Evolutionary conservation across 345 rosid genomes (phyloP).

Genomic region (Pseudoturritis turrita): DNA sequence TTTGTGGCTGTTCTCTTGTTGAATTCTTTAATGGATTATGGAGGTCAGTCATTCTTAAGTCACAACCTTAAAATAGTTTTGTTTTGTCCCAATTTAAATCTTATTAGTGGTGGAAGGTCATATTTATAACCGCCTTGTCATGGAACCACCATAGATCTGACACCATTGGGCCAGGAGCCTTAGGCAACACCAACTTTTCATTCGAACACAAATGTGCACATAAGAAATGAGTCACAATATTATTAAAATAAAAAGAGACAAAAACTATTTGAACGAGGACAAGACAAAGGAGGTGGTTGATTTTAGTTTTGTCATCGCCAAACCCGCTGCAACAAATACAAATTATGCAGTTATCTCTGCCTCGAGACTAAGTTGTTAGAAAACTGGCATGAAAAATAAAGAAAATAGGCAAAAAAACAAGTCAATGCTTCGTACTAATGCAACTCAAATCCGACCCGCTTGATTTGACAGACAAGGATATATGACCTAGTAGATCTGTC

Average conservation of each 20-base stretch:
- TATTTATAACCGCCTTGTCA: background rate
- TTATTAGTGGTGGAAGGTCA: background rate
- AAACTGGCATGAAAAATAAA: too few species aligned
- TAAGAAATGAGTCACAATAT: background rate
- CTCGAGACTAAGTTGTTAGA: too few species aligned
- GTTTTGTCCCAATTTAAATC: background rate
- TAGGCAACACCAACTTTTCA: background rate
- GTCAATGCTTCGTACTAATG: too few species aligned
- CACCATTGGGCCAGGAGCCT: background rate
- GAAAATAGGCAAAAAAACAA: too few species aligned
- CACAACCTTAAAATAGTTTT: conserved; percentile 1
- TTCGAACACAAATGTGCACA: background rate
- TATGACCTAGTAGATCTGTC: too few species aligned
- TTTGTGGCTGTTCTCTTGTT: background rate
- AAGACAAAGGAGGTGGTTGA: too few species aligned
- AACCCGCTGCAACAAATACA: too few species aligned
- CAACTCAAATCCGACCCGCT: too few species aligned
- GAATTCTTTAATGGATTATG: background rate
- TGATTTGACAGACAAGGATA: too few species aligned
- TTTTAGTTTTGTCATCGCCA: too few species aligned
- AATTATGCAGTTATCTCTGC: too few species aligned
- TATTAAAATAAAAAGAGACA: background rate
- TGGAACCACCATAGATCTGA: background rate
- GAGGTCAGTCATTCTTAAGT: background rate
- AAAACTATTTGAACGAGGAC: background rate